Percentiles rank a stretch among this genome's conserved stretches.
These are phyloP conservation scores for Candida sp. DNA, from an alignment of 1,139 yeast genomes.

Conservation along the genomic window DNA sequence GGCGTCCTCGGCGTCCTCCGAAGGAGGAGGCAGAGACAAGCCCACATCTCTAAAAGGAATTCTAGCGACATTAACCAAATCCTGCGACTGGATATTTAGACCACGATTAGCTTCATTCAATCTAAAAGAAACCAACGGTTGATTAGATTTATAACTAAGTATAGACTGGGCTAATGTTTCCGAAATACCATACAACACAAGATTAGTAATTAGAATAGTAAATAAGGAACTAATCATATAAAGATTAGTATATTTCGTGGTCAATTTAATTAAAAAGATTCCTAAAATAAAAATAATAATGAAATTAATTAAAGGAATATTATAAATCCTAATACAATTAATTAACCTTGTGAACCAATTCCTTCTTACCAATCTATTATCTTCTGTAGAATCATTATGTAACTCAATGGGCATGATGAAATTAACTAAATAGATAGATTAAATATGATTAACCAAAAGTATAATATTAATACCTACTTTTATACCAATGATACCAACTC, in stretches of 20 bases:
- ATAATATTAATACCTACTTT: too few species aligned
- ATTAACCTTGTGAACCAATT: constrained; percentile 20
- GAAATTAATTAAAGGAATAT: constrained; percentile 54
- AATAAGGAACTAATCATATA: constrained; percentile 66
- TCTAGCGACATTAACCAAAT: neutral
- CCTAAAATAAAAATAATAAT: constrained; percentile 47
- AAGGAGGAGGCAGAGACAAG: too few species aligned
- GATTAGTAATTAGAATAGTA: constrained; percentile 81
- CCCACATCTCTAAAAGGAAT: too few species aligned
- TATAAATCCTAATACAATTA: constrained; percentile 33
- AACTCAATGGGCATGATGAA: neutral
- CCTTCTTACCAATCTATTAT: constrained; percentile 1
- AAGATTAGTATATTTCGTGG: constrained; percentile 57
- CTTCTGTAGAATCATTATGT: neutral
- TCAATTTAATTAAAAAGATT: constrained; percentile 45
- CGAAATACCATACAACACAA: constrained; percentile 81
- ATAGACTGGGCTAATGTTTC: constrained; percentile 86
- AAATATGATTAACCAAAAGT: too few species aligned
- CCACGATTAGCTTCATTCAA: constrained; percentile 12
- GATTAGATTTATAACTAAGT: constrained; percentile 26
- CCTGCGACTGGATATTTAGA: neutral
- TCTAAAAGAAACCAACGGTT: constrained; percentile 20
- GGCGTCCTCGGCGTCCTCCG: constrained; percentile 18
- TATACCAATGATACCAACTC: too few species aligned
- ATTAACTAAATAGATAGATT: too few species aligned